Percentiles rank a stretch among this genome's conserved stretches.
These are phyloP conservation scores for Thermochaetoides thermophila DNA, from an alignment of 495 filamentous ascomycete genomes.

Conservation along the genomic window DNA sequence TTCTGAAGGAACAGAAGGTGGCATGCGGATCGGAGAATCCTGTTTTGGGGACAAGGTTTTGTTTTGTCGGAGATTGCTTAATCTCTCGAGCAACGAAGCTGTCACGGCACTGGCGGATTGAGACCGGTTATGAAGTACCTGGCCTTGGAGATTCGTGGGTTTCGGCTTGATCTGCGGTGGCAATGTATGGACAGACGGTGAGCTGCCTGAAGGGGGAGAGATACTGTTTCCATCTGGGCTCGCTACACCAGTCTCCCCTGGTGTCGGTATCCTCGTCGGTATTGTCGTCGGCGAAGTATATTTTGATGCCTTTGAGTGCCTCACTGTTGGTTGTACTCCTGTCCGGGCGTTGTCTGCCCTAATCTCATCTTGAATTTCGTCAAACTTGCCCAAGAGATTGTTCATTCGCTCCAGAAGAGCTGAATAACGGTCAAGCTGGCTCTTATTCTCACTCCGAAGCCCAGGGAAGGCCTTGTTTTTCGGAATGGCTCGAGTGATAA, in stretches of 20 bases:
- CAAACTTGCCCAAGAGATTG: constrained; percentile 30
- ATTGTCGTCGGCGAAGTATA: too few species aligned
- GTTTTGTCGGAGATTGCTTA: constrained; percentile 39
- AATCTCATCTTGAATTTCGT: constrained; percentile 50
- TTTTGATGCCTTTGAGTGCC: too few species aligned
- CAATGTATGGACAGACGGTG: background rate
- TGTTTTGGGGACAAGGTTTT: too few species aligned
- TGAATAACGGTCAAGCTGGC: constrained; percentile 26
- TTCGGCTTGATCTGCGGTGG: constrained; percentile 33
- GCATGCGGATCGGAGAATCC: constrained; percentile 27
- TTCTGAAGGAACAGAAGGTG: constrained; percentile 6
- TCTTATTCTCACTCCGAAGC: constrained; percentile 11
- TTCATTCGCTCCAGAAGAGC: constrained; percentile 24
- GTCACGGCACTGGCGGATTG: too few species aligned
- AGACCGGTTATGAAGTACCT: too few species aligned
- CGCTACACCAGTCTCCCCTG: too few species aligned
- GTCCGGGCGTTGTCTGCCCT: constrained; percentile 47
- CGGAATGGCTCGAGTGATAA: constrained; percentile 50
- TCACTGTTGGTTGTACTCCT: constrained; percentile 29
- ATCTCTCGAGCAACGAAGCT: too few species aligned
- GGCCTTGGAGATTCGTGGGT: constrained; percentile 44
- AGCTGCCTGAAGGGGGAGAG: too few species aligned
- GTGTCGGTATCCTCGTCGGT: too few species aligned
- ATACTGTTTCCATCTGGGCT: too few species aligned
- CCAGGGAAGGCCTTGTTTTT: constrained; percentile 26